phyloP scores from a whole-genome alignment of 139 green algal species.

The Astrephomene gubernaculifera region DNA sequence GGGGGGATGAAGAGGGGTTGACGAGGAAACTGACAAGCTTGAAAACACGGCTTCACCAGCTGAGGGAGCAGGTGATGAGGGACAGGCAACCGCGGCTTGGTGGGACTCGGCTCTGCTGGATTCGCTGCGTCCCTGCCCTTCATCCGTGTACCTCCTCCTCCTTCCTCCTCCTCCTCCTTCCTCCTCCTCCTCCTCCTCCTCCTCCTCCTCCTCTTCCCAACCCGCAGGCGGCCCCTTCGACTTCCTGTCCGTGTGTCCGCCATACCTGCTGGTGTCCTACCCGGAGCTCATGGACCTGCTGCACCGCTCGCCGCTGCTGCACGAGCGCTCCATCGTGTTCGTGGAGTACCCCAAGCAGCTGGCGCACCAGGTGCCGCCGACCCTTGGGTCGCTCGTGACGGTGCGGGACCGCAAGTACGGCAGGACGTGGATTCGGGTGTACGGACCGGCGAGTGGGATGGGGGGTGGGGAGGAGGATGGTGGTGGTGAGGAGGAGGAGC shows the following conservation, averaged over 20 bases:
- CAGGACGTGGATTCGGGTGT: slow-evolving; percentile 86
- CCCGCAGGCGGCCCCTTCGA: slow-evolving; percentile 83
- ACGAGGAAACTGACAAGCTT: too few relatives aligned
- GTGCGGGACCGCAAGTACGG: slow-evolving; percentile 90
- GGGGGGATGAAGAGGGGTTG: too few relatives aligned
- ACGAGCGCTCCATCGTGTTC: slow-evolving; percentile 74
- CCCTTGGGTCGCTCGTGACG: slow-evolving; percentile 27
- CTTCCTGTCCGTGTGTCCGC: slow-evolving; percentile 93
- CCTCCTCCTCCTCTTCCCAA: too few relatives aligned
- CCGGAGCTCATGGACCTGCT: slow-evolving; percentile 83
- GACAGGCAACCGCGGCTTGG: too few relatives aligned
- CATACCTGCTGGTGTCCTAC: slow-evolving; percentile 93
- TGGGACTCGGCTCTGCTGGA: too few relatives aligned
- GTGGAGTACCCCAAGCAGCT: slow-evolving; percentile 90
- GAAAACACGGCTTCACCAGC: too few relatives aligned
- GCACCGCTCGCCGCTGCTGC: slow-evolving; percentile 76
- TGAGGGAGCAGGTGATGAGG: too few relatives aligned
- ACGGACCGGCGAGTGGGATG: slow-evolving; percentile 56
- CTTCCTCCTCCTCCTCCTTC: too few relatives aligned
- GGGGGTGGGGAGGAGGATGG: neutral
- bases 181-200: too few relatives aligned
- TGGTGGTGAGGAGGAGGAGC: neutral
- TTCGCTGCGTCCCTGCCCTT: too few relatives aligned
- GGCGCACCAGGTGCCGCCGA: slow-evolving; percentile 48
- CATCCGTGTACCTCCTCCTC: too few relatives aligned